phyloP scores from a whole-genome alignment of 306 rosid genomes.

The Pyrus communis region DNA sequence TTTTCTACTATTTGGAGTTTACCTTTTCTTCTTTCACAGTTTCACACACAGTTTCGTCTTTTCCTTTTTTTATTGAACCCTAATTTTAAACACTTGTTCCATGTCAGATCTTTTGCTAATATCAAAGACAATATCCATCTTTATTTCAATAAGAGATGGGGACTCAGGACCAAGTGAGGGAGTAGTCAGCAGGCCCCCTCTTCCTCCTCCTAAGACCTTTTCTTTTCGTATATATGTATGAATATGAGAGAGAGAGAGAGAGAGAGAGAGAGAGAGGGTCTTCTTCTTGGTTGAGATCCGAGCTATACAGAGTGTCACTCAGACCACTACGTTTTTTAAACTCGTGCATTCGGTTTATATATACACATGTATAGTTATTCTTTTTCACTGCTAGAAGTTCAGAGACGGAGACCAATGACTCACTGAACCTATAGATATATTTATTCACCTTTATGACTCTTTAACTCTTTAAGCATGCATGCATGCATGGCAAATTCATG shows the following conservation, averaged over 20 bases:
- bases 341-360: slow-evolving; percentile 15
- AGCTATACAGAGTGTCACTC: slow-evolving; percentile 54
- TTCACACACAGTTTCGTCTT: slow-evolving; percentile 14
- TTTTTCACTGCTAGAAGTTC: slow-evolving; percentile 16
- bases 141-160: slow-evolving; percentile 14
- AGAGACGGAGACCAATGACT: slow-evolving; percentile 10
- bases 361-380: neutral
- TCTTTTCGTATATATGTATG: slow-evolving; percentile 24
- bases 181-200: neutral
- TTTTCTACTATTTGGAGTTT: slow-evolving; percentile 30
- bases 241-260: slow-evolving; percentile 9
- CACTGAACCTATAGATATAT: neutral
- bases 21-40: slow-evolving; percentile 26
- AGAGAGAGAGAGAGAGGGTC: neutral
- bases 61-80: neutral
- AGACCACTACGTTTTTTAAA: slow-evolving; percentile 24
- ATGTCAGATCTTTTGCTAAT: slow-evolving; percentile 55
- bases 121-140: slow-evolving; percentile 38
- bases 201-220: slow-evolving; percentile 23
- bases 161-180: neutral
- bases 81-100: slow-evolving; percentile 28
- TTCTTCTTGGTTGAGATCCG: slow-evolving; percentile 69
- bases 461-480: neutral
- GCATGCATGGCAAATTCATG: neutral
- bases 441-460: neutral